Evolutionary conservation across 106 monocot genomes (phyloP), one percentile per base, ranked within the genome.

Genomic region (Triglochin maritima): DNA sequence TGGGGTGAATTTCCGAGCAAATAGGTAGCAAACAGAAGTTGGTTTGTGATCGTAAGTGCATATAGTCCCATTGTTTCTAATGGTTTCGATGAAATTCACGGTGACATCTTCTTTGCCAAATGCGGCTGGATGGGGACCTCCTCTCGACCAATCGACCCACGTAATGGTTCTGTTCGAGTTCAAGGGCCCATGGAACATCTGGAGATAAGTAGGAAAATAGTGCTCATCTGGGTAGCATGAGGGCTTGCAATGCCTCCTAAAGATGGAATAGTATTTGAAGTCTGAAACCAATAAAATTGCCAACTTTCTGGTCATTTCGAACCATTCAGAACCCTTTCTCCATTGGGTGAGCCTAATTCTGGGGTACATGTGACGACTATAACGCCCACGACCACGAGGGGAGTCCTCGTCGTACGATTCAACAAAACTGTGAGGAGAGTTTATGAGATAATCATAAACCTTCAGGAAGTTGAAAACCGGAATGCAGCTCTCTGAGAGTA

Each of bases 241-340:
- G 9, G 74, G 74, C 42, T n/a, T 74, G 11, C 74, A 74, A 51
- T 74, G 44, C 47, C 52, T 66, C 66, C 43, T 67, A 46, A 74
- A 74, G 50, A 74, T 42, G n/a, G 6, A 6, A 60, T 74, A 60
- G 50, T 74, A 74, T 49, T 50, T 74, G 11, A 50, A 41, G 49
- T 74, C 74, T 46, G 74, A 52, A 67, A 74, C 44, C 3, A 74
- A 60, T 44, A 55, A 59, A 4, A 74, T 50, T n/a, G 74, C 74
- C 5, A 74, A 44, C 9, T 74, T 17, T 15, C 74, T 66, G 49
- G 50, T 74, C 15, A 74, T 41, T 48, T 74, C 74, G 51, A 74
- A 74, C 74, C 74, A 74, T 46, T 67, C 66, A 17, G 74, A 74
- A 45, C 74, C 74, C 50, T 74, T 74, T 67, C 74, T 74, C 74